Percentiles rank a stretch among this genome's conserved stretches.
These are phyloP conservation scores for Podospora bellae-mahoneyi DNA, from an alignment of 495 filamentous ascomycete genomes.

Conservation along the genomic window DNA sequence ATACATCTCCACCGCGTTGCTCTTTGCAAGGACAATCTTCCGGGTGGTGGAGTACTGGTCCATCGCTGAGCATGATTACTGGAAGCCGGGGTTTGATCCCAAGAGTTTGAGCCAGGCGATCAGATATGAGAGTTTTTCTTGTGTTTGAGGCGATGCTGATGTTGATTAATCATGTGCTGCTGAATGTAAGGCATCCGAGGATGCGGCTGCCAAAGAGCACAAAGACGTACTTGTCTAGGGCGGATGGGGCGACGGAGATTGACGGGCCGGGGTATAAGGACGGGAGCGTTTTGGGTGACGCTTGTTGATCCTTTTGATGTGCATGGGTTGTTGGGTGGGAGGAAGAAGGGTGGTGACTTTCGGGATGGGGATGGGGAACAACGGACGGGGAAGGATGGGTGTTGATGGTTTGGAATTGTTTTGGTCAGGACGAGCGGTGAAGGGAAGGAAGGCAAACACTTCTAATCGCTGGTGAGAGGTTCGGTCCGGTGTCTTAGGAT, in stretches of 20 bases:
- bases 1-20: constrained; percentile 59
- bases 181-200: constrained; percentile 63
- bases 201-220: constrained; percentile 57
- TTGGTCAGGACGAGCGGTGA: neutral
- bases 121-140: constrained; percentile 70
- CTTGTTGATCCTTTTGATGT: constrained; percentile 68
- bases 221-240: constrained; percentile 58
- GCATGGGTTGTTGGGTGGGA: constrained; percentile 50
- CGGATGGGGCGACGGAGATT: constrained; percentile 63
- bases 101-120: constrained; percentile 49
- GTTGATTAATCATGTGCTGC: constrained; percentile 57
- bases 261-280: constrained; percentile 62
- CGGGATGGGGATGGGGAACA: constrained; percentile 46
- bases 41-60: constrained; percentile 63
- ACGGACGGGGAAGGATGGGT: constrained; percentile 7
- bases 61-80: constrained; percentile 34
- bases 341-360: constrained; percentile 49
- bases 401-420: neutral
- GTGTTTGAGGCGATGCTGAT: constrained; percentile 66
- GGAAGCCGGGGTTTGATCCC: constrained; percentile 29
- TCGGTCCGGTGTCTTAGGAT: neutral
- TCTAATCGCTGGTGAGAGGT: neutral
- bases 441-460: neutral
- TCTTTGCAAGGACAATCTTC: constrained; percentile 62
- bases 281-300: constrained; percentile 50